phyloP scores from a whole-genome alignment of 2,329 filamentous ascomycete genomes.

The Talaromyces sp. region DNA sequence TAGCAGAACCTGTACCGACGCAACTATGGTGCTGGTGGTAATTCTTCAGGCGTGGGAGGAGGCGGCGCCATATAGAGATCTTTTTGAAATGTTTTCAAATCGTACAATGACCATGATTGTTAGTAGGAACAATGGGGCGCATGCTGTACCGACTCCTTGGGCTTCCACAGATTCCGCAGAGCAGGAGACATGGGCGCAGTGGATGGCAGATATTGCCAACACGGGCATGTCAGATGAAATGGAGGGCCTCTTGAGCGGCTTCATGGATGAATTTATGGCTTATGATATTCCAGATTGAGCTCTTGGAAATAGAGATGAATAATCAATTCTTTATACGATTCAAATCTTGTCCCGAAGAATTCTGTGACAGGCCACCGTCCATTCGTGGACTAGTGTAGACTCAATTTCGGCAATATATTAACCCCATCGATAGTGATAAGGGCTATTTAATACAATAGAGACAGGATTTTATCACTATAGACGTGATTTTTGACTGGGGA shows the following conservation, averaged over 20 bases:
- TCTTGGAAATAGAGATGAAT: background rate
- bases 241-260: background rate
- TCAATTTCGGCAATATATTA: too few relatives aligned
- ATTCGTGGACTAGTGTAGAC: too few relatives aligned
- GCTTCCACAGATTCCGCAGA: background rate
- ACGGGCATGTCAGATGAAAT: background rate
- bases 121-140: background rate
- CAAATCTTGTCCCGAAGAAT: too few relatives aligned
- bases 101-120: slow-evolving; percentile 6
- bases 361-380: too few relatives aligned
- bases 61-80: slow-evolving; percentile 29
- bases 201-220: background rate
- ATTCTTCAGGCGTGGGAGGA: slow-evolving; percentile 28
- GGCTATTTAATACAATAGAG: background rate
- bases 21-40: slow-evolving; percentile 26
- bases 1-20: slow-evolving; percentile 24
- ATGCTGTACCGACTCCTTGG: background rate
- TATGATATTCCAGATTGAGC: background rate
- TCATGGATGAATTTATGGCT: background rate
- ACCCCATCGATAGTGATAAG: too few relatives aligned
- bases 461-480: background rate
- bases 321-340: background rate
- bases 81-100: slow-evolving; percentile 25
- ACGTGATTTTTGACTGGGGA: background rate
- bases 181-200: background rate